These are phyloP conservation scores for Wickerhamiella musiphila DNA, from an alignment of 805 yeast species.

Conservation along the genomic window DNA sequence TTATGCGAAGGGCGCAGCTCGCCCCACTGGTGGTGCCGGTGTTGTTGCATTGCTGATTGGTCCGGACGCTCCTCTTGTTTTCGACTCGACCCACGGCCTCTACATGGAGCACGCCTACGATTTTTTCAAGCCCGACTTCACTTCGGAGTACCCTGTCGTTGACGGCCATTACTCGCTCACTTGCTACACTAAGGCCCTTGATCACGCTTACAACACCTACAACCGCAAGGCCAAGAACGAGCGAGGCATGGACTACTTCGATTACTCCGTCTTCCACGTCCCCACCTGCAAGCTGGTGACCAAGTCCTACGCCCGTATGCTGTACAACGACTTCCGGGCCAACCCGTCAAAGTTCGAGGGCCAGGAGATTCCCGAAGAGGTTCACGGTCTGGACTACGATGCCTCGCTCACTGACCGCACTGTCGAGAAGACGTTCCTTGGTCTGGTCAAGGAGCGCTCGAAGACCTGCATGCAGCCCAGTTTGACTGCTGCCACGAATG, in stretches of 20 bases:
- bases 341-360: slow-evolving; percentile 46
- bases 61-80: slow-evolving; percentile 92
- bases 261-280: slow-evolving; percentile 91
- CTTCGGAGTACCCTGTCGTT: slow-evolving; percentile 89
- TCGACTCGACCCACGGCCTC: slow-evolving; percentile 78
- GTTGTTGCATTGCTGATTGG: slow-evolving; percentile 88
- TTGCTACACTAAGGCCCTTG: slow-evolving; percentile 89
- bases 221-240: slow-evolving; percentile 34
- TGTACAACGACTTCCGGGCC: slow-evolving; percentile 71
- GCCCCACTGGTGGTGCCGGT: slow-evolving; percentile 99
- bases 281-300: slow-evolving; percentile 93
- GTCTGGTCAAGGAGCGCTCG: slow-evolving; percentile 50
- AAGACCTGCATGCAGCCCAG: slow-evolving; percentile 63
- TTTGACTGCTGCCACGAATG: slow-evolving; percentile 77
- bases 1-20: slow-evolving; percentile 91
- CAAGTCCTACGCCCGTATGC: slow-evolving; percentile 81
- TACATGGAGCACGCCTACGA: slow-evolving; percentile 96
- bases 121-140: slow-evolving; percentile 91
- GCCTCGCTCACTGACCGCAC: slow-evolving; percentile 60
- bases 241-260: slow-evolving; percentile 52
- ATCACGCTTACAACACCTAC: slow-evolving; percentile 67
- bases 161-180: slow-evolving; percentile 92
- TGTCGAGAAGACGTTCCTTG: slow-evolving; percentile 73
- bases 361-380: slow-evolving; percentile 30
- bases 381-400: slow-evolving; percentile 50